phyloP scores from a whole-genome alignment of 78 protist genomes.

The Dictyostelium firmibasis region DNA sequence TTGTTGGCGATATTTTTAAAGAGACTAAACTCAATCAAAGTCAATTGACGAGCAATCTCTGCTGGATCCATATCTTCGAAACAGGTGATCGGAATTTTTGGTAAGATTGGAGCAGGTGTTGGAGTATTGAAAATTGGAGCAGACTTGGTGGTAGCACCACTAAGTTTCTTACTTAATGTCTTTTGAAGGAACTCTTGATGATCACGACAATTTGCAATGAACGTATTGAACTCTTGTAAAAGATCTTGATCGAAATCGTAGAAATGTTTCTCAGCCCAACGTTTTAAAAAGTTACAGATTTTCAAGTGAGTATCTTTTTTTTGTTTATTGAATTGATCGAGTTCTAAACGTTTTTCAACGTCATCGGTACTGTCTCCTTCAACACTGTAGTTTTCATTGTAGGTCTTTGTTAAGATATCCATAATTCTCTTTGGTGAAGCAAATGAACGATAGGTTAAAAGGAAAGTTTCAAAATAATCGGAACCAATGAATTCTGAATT shows the following conservation, averaged over 20 bases:
- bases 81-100: conserved; percentile 17
- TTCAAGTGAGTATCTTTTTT: conserved; percentile 44
- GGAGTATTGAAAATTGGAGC: not conserved
- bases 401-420: conserved; percentile 36
- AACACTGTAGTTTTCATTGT: conserved; percentile 40
- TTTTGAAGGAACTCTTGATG: not conserved
- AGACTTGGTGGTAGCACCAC: not conserved
- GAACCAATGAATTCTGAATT: conserved; percentile 39
- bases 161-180: conserved; percentile 4
- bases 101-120: conserved; percentile 46
- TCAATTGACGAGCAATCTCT: conserved; percentile 88
- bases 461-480: conserved; percentile 77
- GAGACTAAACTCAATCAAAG: conserved; percentile 80
- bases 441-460: conserved; percentile 81
- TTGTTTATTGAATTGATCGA: conserved; percentile 52
- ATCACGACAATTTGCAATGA: conserved; percentile 51
- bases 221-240: conserved; percentile 24
- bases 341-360: conserved; percentile 5
- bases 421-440: conserved; percentile 72
- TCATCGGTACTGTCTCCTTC: not conserved
- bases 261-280: conserved; percentile 79
- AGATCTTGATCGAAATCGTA: conserved; percentile 76
- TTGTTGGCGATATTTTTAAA: conserved; percentile 74
- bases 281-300: conserved; percentile 71
- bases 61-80: conserved; percentile 71